Evolutionary conservation across 495 filamentous ascomycete species (phyloP).

Genomic region (Aspergillus ellipticus): DNA sequence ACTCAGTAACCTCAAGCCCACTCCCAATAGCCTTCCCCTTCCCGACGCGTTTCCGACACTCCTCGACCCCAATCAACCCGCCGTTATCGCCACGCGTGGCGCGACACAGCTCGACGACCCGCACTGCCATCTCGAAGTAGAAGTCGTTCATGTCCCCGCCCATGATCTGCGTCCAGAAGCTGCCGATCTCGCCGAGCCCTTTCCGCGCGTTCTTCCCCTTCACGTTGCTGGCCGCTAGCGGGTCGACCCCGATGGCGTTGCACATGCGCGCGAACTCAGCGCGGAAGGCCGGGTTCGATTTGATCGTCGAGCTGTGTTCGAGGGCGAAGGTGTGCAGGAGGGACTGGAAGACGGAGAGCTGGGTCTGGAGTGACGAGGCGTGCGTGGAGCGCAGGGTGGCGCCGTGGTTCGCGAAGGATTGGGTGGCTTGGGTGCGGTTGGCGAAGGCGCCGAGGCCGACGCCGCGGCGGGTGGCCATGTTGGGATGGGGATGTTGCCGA

Average conservation of each 20-base stretch:
- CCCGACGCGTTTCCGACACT: conserved; percentile 70
- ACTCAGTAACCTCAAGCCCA: conserved; percentile 66
- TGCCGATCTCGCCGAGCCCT: conserved; percentile 47
- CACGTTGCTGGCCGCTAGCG: conserved; percentile 69
- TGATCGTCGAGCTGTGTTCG: conserved; percentile 91
- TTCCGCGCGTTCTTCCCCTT: conserved; percentile 48
- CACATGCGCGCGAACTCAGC: conserved; percentile 99
- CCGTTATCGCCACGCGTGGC: conserved; percentile 88
- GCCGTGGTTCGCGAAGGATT: conserved; percentile 87
- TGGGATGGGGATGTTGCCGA: conserved; percentile 2
- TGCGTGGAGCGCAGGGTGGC: conserved; percentile 76
- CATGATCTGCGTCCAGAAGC: conserved; percentile 89
- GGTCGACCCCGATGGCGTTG: conserved; percentile 92
- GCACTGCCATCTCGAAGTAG: conserved; percentile 92
- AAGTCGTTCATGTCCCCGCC: conserved; percentile 94
- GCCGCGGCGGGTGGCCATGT: conserved; percentile 54
- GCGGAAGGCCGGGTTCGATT: conserved; percentile 89
- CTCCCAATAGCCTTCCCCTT: conserved; percentile 68
- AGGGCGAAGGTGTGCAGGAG: conserved; percentile 90
- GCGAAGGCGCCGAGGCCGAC: conserved; percentile 92
- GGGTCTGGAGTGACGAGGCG: conserved; percentile 76
- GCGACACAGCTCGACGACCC: conserved; percentile 90
- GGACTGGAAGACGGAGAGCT: conserved; percentile 93
- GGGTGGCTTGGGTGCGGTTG: conserved; percentile 71
- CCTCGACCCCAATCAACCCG: conserved; percentile 79